Conservation (phyloP, 208 protist genomes). For the Acanthamoeba lenticulata region DNA sequence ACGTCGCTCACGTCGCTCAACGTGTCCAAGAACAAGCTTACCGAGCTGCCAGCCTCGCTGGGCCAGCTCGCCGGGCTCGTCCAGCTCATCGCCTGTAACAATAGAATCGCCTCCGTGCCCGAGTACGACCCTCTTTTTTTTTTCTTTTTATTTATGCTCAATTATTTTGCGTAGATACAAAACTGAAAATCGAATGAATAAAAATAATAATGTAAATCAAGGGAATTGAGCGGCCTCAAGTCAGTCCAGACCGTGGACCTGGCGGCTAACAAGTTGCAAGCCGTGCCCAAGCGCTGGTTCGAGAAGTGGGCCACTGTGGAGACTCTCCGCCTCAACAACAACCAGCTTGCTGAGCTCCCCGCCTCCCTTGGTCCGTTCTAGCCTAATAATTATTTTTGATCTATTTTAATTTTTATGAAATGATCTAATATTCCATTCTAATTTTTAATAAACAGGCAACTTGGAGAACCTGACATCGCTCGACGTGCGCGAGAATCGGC, state of each 20-base stretch:
- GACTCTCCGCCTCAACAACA: conserved; percentile 9
- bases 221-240: neutral
- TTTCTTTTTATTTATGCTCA: no score
- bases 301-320: neutral
- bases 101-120: conserved; percentile 20
- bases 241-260: conserved; percentile 21
- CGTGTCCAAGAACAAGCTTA: conserved; percentile 41
- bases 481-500: neutral
- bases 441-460: neutral
- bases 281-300: neutral
- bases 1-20: conserved; percentile 26
- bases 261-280: conserved; percentile 2
- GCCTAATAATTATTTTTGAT: no score
- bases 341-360: neutral
- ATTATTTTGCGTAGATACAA: no score
- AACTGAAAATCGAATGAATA: no score
- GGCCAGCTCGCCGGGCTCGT: conserved; percentile 33
- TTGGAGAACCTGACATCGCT: neutral
- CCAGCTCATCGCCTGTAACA: conserved; percentile 38
- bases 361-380: neutral
- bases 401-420: no score
- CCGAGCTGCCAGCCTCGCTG: conserved; percentile 23
- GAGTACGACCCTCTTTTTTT: neutral
- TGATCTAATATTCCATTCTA: no score
- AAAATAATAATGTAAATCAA: no score